Conservation (phyloP, 352 stramenopile species). For the Globisporangium uncinulatum region DNA sequence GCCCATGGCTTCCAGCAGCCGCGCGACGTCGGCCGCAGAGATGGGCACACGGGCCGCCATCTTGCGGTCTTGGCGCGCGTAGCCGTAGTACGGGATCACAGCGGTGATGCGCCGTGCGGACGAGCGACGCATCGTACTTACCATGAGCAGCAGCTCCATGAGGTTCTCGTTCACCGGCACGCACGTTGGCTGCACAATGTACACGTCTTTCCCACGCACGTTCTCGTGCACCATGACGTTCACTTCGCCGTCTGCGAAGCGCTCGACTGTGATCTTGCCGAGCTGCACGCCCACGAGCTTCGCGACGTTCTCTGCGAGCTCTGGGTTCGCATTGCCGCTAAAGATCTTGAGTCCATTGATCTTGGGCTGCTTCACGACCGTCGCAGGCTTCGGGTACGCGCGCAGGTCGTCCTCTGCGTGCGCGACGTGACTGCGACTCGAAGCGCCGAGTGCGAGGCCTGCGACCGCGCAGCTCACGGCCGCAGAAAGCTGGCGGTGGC, state of each 20-base stretch:
- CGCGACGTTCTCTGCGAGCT: slow-evolving; percentile 95
- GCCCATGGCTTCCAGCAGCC: slow-evolving; percentile 83
- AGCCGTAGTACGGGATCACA: slow-evolving; percentile 96
- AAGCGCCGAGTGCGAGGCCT: slow-evolving; percentile 34
- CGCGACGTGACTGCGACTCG: slow-evolving; percentile 22
- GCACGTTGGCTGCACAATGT: slow-evolving; percentile 99
- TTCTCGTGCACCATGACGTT: slow-evolving; percentile 99
- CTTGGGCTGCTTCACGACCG: slow-evolving; percentile 83
- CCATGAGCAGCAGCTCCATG: slow-evolving; percentile 98
- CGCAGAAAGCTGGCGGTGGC: slow-evolving; percentile 39
- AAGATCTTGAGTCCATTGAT: slow-evolving; percentile 97
- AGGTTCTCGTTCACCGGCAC: slow-evolving; percentile 99
- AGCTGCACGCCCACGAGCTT: slow-evolving; percentile 97
- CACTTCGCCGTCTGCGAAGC: slow-evolving; percentile 99
- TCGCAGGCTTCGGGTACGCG: slow-evolving; percentile 40
- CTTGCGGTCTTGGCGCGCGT: slow-evolving; percentile 89
- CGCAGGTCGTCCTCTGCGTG: slow-evolving; percentile 41
- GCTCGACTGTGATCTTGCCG: slow-evolving; percentile 96
- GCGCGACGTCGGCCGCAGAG: slow-evolving; percentile 88
- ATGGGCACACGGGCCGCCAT: slow-evolving; percentile 97
- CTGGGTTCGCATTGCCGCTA: slow-evolving; percentile 96
- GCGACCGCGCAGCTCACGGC: slow-evolving; percentile 40
- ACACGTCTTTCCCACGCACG: slow-evolving; percentile 99
- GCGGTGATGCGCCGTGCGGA: slow-evolving; percentile 98
- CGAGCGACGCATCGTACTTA: slow-evolving; percentile 96